Conservation (phyloP, 1,284 basidiomycete genomes). For the Trichosporon sp. region DNA sequence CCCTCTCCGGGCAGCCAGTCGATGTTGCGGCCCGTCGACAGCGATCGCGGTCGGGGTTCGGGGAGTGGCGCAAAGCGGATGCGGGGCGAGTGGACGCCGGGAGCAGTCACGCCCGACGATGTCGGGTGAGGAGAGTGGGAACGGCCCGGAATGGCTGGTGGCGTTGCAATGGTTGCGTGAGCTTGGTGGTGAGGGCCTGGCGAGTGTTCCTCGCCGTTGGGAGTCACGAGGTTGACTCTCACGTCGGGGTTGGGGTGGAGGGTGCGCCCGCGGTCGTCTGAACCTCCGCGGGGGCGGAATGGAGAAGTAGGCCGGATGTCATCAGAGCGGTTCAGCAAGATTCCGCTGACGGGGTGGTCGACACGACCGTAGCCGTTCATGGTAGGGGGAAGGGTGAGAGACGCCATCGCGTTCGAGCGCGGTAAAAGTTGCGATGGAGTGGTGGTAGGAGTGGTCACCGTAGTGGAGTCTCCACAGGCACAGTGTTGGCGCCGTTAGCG, state of each 20-base stretch:
- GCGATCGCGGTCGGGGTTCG: constrained; percentile 41
- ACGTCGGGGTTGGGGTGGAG: background rate
- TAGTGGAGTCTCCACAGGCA: background rate
- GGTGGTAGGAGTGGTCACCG: background rate
- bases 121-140: background rate
- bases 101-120: background rate
- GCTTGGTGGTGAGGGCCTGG: background rate
- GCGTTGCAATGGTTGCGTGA: background rate
- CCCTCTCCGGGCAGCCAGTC: constrained; percentile 15
- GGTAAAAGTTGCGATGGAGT: too few relatives aligned
- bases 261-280: background rate
- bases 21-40: constrained; percentile 41
- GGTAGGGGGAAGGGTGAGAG: background rate
- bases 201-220: background rate
- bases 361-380: background rate
- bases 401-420: too few relatives aligned
- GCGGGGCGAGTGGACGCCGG: constrained; percentile 10
- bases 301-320: background rate
- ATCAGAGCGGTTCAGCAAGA: constrained; percentile 13
- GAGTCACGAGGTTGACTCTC: background rate
- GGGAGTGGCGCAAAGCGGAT: constrained; percentile 48
- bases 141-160: background rate
- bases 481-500: background rate
- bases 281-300: background rate
- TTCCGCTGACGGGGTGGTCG: constrained; percentile 9